Conservation (phyloP, 148 eudicot species). For the Nepenthes gracilis region DNA sequence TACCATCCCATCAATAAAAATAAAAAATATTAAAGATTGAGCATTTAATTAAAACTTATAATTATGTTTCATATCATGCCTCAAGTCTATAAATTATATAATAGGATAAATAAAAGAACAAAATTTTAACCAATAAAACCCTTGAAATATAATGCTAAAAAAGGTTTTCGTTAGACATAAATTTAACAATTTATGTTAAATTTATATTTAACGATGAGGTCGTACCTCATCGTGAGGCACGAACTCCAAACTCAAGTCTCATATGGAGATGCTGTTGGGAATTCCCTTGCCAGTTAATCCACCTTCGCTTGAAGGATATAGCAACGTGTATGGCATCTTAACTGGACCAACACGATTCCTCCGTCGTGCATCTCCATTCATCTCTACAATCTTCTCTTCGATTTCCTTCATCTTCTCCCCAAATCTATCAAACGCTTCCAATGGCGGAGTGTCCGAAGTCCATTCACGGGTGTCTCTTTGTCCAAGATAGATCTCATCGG, state of each 20-base stretch:
- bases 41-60: too few species aligned
- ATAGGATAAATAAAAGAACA: too few species aligned
- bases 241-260: not conserved
- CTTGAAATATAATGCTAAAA: too few species aligned
- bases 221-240: too few species aligned
- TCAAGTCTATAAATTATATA: too few species aligned
- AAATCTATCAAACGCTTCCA: conserved; percentile 53
- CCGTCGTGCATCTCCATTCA: conserved; percentile 36
- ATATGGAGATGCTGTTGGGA: conserved; percentile 80
- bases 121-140: too few species aligned
- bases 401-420: conserved; percentile 39
- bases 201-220: too few species aligned
- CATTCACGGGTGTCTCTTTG: conserved; percentile 57
- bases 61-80: too few species aligned
- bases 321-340: conserved; percentile 62
- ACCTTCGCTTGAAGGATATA: conserved; percentile 43
- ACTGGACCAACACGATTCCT: conserved; percentile 76
- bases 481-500: conserved; percentile 79
- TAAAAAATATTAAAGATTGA: too few species aligned
- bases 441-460: conserved; percentile 41
- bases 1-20: too few species aligned
- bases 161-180: too few species aligned
- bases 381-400: conserved; percentile 36
- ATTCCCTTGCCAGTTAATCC: conserved; percentile 92
- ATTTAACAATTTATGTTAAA: too few species aligned